Evolutionary conservation across 2,329 filamentous ascomycete genomes (phyloP), one percentile per base, ranked within the genome.

Genomic region (Mycocentrospora acerina): DNA sequence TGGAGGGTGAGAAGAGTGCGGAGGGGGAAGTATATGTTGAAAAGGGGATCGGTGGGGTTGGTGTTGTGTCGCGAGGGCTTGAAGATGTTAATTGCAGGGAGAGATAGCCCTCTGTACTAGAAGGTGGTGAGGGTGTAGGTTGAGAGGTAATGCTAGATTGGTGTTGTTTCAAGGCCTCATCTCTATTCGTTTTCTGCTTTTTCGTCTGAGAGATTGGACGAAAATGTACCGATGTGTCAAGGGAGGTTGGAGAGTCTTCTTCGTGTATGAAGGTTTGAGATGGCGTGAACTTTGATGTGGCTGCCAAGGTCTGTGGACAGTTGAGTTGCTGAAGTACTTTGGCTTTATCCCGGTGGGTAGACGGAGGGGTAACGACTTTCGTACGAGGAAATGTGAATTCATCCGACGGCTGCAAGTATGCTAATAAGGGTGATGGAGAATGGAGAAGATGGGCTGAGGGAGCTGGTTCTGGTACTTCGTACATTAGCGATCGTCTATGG

Each of bases 281-380:
- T 29, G 15, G 18, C 13, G 4, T n/a, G 11, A 8, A 16, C 13
- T 33, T 17, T 14, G 17, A n/a, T 22, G 5, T 9, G 9, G 19
- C 19, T 6, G 9, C 15, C 15, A 26, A 22, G 25, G 15, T 7
- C 7, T 16, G n/a, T 17, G 32, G 36, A 4, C 14, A 35, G 18
- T n/a, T 5, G 12, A 32, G 14, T 14, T 9, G 31, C 9, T 28
- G 34, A 6, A 28, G 17, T 10, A 27, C 14, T 31, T 37, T 42
- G 7, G n/a, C 7, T 16, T 37, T 42, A 12, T 40, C 26, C 14
- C 34, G 41, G 9, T 31, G 32, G 3, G 48, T 53, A 1, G 46
- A 38, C 4, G 44, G 44, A 14, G 54, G 46, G 11, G 48, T 54
- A 8, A 49, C 58, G 29, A 44, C 48, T 4, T n/a, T n/a, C n/a